Base-by-base conservation (phyloP, 1,284 basidiomycete species). In the Apiotrichum porosum region DNA sequence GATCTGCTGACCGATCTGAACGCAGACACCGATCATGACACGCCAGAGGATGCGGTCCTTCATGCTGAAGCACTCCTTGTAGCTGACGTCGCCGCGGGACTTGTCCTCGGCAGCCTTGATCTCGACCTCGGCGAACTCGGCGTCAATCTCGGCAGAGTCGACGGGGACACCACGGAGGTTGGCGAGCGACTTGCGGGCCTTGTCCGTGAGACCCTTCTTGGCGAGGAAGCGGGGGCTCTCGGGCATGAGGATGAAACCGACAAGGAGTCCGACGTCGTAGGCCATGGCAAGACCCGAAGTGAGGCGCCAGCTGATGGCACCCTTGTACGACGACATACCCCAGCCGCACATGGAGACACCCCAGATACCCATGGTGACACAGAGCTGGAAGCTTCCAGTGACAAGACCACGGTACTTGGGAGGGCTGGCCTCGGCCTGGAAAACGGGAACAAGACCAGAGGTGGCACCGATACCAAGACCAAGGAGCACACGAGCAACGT, bases 191-290 rank as follows among this genome's bases (percentile, higher is more conserved):
- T 63, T 58, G 26, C 69, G 62, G 23, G 69, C 71, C 38, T 69
- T 54, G 24, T 73, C 71, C 62, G 67, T 64, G 44, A 64, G 61
- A 28, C 68, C 72, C 46, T 68, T 60, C 56, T 66, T 67, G 40
- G 73, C 70, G 23, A 72, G 66, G 69, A 71, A 76, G 8, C 70
- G 58, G 8, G 75, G 75, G 4, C 71, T 73, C 55, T 77, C 75
- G 37, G 73, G 75, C 12, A 65, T 69, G 39, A 75, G 53, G 51
- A 67, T 37, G 53, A 75, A 75, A 3, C 73, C 75, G 56, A 72
- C 23, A 30, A 73, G 58, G 39, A 75, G 66, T 15, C 68, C 49
- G 44, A 72, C 53, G 56, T 70, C 64, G 43, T 68, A 51, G 15
- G 55, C 67, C 52, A 71, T 62, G 5, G 66, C 58, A 49, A 72